These are phyloP conservation scores for Pseudevernia furfuracea DNA, from an alignment of 495 filamentous ascomycete genomes.

Conservation along the genomic window DNA sequence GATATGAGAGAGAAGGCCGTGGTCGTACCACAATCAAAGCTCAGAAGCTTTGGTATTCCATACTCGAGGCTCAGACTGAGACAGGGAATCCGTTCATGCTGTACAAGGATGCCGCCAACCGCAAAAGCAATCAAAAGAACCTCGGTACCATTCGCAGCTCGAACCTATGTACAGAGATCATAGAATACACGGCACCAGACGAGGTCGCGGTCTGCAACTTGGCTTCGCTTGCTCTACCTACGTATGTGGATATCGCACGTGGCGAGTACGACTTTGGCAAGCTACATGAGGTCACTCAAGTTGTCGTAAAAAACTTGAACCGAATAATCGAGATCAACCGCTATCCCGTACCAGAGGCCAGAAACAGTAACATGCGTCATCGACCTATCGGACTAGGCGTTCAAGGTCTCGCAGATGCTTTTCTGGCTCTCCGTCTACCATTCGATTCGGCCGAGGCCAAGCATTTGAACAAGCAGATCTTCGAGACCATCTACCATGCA, in stretches of 20 bases:
- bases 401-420: conserved; percentile 96
- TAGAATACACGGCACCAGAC: conserved; percentile 94
- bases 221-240: conserved; percentile 84
- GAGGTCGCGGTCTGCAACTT: conserved; percentile 99
- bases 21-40: conserved; percentile 88
- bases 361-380: conserved; percentile 90
- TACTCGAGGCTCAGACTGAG: conserved; percentile 95
- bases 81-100: conserved; percentile 99
- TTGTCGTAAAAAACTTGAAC: conserved; percentile 89
- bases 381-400: conserved; percentile 92
- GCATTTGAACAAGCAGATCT: conserved; percentile 94
- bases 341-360: conserved; percentile 91
- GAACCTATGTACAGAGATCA: conserved; percentile 96
- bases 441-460: conserved; percentile 93
- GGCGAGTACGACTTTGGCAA: conserved; percentile 89
- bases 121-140: conserved; percentile 99
- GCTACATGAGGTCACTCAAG: conserved; percentile 84
- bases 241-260: conserved; percentile 73
- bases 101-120: conserved; percentile 97
- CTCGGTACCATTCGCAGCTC: conserved; percentile 95
- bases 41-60: conserved; percentile 98
- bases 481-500: conserved; percentile 98
- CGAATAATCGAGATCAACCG: conserved; percentile 96
- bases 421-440: conserved; percentile 91
- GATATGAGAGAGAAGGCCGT: conserved; percentile 81